Base-by-base conservation (phyloP, 2,329 filamentous ascomycete genomes). In the Aspergillus spinulosporus region DNA sequence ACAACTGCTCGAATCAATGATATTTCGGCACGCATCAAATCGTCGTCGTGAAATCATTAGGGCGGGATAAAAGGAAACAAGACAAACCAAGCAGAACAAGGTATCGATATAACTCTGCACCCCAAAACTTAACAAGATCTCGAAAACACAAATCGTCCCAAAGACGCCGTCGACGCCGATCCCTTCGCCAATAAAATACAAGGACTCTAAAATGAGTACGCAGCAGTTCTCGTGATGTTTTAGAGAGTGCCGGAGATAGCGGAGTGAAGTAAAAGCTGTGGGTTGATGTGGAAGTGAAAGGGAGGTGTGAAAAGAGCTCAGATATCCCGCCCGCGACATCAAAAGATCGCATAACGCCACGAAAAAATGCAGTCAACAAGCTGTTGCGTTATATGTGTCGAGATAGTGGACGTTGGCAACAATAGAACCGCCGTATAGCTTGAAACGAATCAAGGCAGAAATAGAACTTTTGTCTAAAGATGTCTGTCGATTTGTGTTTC, bases 341-440 rank as follows among this genome's bases (percentile, higher is more conserved):
- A 52, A 66, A 64, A 68, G 59, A 65, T 62, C 64, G 65, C 62
- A 60, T 59, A 68, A 72, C 69, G 68, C 69, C 69, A 59, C 59
- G 59, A 66, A 66, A 66, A 40, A 63, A 69, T 70, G 66, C 68
- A 64, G 61, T 61, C 48, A 52, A 49, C 54, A 52, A 61, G 59
- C 56, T 54, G 52, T 50, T 59, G 48, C 32, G 15, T 47, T 46
- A 36, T 45, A 49, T 57, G 40, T 40, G 46, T 31, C 39, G 36
- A 48, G 9, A 42, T 40, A 37, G 45, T 50, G 29, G 49, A 53
- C 28, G 37, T 45, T 49, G 32, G 44, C 29, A 34, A 36, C 32
- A 49, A 45, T 34, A 15, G 49, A 45, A 43, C 49, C 55, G 50
- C 49, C 12, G 45, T 29, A 37, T 52, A 48, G 43, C 34, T 52